Conservation (phyloP, 371 early-diverging fungal species). For the Actinomucor elegans region DNA sequence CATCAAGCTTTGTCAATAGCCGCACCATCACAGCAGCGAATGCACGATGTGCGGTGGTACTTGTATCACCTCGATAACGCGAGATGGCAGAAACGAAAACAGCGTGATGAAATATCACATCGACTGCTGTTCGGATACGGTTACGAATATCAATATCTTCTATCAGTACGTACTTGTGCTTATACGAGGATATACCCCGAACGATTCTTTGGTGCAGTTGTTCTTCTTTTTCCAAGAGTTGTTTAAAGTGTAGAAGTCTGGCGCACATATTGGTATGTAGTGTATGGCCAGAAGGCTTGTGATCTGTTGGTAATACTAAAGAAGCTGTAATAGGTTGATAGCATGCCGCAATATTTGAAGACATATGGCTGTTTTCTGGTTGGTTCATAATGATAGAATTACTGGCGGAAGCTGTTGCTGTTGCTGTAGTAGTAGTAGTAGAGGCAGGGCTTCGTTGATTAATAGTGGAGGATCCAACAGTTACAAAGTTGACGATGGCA, state of each 20-base stretch:
- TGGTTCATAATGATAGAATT: too few species aligned
- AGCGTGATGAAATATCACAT: conserved; percentile 47
- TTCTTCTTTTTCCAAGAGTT: conserved; percentile 30
- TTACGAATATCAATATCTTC: conserved; percentile 52
- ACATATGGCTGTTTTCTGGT: too few species aligned
- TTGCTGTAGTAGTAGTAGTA: too few species aligned
- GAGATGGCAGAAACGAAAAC: conserved; percentile 43
- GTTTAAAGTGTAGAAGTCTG: too few species aligned
- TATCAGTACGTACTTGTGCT: conserved; percentile 47
- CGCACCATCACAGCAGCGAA: conserved; percentile 41
- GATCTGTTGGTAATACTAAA: too few species aligned
- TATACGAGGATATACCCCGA: conserved; percentile 42
- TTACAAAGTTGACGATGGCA: too few species aligned
- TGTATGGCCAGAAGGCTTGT: too few species aligned
- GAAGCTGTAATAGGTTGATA: too few species aligned
- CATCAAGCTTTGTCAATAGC: conserved; percentile 34
- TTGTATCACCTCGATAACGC: conserved; percentile 19
- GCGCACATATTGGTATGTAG: background rate
- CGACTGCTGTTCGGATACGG: conserved; percentile 43
- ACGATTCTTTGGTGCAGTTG: conserved; percentile 39
- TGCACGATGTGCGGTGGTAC: conserved; percentile 22
- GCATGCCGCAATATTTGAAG: too few species aligned
- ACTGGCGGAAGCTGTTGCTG: background rate
- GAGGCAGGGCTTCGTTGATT: too few species aligned
- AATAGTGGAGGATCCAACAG: too few species aligned